Conservation (phyloP, 2,329 filamentous ascomycete species). For the Fusarium sp. region DNA sequence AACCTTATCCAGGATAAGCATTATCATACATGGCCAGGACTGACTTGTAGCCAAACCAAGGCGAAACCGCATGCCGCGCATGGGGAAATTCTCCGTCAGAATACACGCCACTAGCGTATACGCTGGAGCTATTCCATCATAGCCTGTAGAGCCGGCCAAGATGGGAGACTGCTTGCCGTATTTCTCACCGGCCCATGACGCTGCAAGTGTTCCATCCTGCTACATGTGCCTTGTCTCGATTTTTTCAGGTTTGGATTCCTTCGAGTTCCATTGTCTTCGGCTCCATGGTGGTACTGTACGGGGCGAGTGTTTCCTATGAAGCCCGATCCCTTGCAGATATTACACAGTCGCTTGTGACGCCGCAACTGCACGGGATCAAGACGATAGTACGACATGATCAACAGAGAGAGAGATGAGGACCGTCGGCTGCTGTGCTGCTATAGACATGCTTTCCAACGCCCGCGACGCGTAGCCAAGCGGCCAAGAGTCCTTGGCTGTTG, state of each 20-base stretch:
- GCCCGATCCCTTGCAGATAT: no score
- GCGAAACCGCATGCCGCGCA: constrained; percentile 6
- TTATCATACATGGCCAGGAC: not conserved
- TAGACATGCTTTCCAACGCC: constrained; percentile 1
- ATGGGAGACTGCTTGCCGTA: constrained; percentile 9
- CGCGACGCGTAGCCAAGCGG: constrained; percentile 17
- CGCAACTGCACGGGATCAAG: no score
- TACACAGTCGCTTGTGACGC: no score
- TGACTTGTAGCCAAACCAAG: constrained; percentile 14
- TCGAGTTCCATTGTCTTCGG: no score
- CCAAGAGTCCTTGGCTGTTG: constrained; percentile 28
- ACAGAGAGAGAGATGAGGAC: not conserved
- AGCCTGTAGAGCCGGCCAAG: not conserved
- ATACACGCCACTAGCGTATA: constrained; percentile 4
- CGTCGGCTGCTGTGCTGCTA: not conserved
- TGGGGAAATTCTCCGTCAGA: not conserved
- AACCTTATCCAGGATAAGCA: not conserved
- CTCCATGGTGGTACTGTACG: no score
- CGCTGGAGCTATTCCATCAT: not conserved
- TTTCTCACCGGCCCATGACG: constrained; percentile 4
- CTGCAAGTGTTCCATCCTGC: not conserved
- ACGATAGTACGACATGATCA: no score
- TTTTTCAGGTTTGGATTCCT: no score
- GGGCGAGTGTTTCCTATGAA: no score
- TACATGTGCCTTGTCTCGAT: no score